Base-by-base conservation (phyloP, 208 protist genomes). In the Sergeia podlipaevii region DNA sequence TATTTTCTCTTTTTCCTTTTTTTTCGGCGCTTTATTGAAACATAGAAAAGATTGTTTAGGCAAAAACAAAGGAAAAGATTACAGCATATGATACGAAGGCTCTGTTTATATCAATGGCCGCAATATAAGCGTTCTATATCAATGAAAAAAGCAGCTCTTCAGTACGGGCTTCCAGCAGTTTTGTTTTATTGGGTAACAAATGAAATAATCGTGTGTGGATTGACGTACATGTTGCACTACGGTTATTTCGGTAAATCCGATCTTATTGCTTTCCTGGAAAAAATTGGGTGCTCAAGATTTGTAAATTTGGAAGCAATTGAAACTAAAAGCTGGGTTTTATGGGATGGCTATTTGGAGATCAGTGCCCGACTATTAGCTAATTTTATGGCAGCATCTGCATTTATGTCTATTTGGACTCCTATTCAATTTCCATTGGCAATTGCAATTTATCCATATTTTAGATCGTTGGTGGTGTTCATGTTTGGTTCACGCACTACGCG, bases 121-220 rank as follows among this genome's bases (percentile, higher is more conserved):
- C 10, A 15, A 38, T 10, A 17, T 10, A 17, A 10, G 10, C 34
- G 34, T 15, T 38, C 11, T 38, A 5, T 63, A 11, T 72, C 55
- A 8, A 68, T 79, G 56, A 68, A 54, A 33, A 23, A 50, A 15
- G 18, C 65, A 0, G 61, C 67, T 10, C n/a, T 58, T 2, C 38
- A 79, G 48, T 63, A 85, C 37, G 78, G 78, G n/a, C 33, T 58
- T 5, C 51, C 53, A 4, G 21, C 67, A 3, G 65, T 58, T 1
- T 18, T 78, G 8, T 85, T 71, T 34, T 85, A 85, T 36, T 77
- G 64, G 56, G 52, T 80, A 15, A 73, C 73, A 13, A 85, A 85
- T 39, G 74, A 85, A 21, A 26, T 72, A 2, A 38, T 85, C 6
- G 74, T 85, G 13, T 69, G 49, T 41, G 32, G 43, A 0, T 27